Base-by-base conservation (phyloP, 768 basidiomycete species). In the Gelatoporia subvermispora region DNA sequence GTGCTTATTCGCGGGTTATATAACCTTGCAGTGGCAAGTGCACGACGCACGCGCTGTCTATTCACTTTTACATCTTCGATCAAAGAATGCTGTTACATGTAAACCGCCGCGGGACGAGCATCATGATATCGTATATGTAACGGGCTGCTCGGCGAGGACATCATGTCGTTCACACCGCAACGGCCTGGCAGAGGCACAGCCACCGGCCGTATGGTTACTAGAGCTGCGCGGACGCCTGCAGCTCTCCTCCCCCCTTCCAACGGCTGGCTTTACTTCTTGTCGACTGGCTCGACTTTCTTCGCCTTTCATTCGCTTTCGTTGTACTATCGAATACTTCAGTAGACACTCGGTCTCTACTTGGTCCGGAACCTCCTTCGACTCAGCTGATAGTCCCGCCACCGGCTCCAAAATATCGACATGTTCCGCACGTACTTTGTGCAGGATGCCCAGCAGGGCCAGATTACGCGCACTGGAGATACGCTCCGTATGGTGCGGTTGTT, bases 231-330 rank as follows among this genome's bases (percentile, higher is more conserved):
- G 31, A 15, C 20, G 17, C 24, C 41, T 35, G 20, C 31, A 43
- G 46, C 43, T 38, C 41, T 47, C 39, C 24, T 16, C 35, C 47
- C 45, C 28, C 52, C 48, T 40, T 51, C n/a, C 51, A 47, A 35
- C 38, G 47, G 43, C 42, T 55, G 38, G 38, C 52, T 39, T 52
- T 45, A 47, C 18, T 17, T 18, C 41, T 41, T 49, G 62, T 63
- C 62, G 62, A 56, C 62, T 54, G 62, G 62, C 43, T 60, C 62
- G 62, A 61, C 59, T 47, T 50, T 45, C 54, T n/a, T n/a, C n/a
- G n/a, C n/a, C n/a, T n/a, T n/a, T n/a, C n/a, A n/a, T n/a, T 36
- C 35, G 36, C 43, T 35, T 54, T 47, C 41, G 15, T 41, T 58
- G 51, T 57, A 56, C 53, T 53, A 40, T 60, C 48, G 37, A 5